Conservation (phyloP, 441 rosid genomes). For the Theobroma grandiflorum region DNA sequence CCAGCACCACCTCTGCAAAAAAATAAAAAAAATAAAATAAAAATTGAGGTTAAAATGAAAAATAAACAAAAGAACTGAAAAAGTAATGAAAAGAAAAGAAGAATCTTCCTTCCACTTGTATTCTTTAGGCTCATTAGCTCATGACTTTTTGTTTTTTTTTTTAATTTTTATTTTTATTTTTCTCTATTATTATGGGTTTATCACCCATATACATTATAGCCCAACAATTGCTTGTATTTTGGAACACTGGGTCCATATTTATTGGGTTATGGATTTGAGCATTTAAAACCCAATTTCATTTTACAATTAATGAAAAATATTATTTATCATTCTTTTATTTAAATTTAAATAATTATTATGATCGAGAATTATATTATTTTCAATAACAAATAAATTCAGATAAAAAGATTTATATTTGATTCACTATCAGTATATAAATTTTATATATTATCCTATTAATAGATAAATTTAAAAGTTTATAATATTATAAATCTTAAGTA, state of each 20-base stretch:
- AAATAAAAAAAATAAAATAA: not conserved
- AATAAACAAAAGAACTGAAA: not conserved
- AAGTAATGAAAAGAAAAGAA: not conserved
- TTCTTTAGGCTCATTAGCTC: not conserved
- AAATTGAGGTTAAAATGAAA: not conserved
- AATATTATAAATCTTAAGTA: too few relatives aligned
- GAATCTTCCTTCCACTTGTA: not conserved
- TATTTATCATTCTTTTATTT: too few relatives aligned
- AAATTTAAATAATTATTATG: too few relatives aligned
- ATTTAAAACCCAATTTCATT: not conserved
- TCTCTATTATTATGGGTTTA: not conserved
- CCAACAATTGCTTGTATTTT: not conserved
- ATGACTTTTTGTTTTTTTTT: not conserved
- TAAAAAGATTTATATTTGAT: too few relatives aligned
- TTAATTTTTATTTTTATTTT: not conserved
- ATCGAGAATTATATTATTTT: too few relatives aligned
- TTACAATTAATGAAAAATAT: too few relatives aligned
- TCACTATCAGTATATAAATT: too few relatives aligned
- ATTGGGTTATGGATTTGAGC: not conserved
- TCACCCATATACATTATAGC: not conserved
- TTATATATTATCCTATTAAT: too few relatives aligned
- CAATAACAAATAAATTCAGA: too few relatives aligned
- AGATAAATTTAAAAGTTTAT: too few relatives aligned
- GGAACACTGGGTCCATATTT: not conserved
- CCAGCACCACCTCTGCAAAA: not conserved